Conservation (phyloP, 306 rosid species). For the Potentilla sterilis region DNA sequence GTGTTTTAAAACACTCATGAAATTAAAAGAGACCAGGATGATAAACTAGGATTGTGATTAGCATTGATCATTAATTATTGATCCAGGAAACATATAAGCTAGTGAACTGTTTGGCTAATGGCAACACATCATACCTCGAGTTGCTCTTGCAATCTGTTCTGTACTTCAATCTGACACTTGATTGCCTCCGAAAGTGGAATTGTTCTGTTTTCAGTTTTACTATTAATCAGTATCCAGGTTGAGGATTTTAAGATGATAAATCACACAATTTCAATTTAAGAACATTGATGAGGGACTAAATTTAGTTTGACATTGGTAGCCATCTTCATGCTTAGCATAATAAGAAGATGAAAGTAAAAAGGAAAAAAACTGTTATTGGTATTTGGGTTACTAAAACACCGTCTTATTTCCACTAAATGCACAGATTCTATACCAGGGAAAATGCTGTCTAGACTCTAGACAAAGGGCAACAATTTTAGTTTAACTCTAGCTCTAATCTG, state of each 20-base stretch:
- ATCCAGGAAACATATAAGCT: background rate
- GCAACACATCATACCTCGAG: slow-evolving; percentile 57
- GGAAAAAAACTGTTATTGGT: background rate
- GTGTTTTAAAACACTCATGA: background rate
- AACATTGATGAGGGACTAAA: background rate
- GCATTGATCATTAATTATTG: background rate
- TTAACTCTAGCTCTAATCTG: background rate
- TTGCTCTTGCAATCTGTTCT: slow-evolving; percentile 75
- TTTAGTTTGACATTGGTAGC: background rate
- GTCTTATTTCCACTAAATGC: background rate
- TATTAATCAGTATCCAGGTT: slow-evolving; percentile 24
- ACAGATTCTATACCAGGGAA: background rate
- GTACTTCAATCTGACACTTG: slow-evolving; percentile 64
- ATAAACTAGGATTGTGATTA: background rate
- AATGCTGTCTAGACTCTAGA: background rate
- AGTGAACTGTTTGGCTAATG: background rate
- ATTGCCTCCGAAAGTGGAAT: slow-evolving; percentile 64
- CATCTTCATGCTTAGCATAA: background rate
- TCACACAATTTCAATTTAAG: background rate
- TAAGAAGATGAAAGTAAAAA: background rate
- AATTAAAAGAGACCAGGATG: background rate
- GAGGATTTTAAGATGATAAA: background rate
- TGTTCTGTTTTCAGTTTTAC: slow-evolving; percentile 39
- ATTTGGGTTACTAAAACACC: background rate
- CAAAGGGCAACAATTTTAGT: background rate